These are phyloP conservation scores for Hibiscus syriacus DNA, from an alignment of 345 rosid species.

Conservation along the genomic window DNA sequence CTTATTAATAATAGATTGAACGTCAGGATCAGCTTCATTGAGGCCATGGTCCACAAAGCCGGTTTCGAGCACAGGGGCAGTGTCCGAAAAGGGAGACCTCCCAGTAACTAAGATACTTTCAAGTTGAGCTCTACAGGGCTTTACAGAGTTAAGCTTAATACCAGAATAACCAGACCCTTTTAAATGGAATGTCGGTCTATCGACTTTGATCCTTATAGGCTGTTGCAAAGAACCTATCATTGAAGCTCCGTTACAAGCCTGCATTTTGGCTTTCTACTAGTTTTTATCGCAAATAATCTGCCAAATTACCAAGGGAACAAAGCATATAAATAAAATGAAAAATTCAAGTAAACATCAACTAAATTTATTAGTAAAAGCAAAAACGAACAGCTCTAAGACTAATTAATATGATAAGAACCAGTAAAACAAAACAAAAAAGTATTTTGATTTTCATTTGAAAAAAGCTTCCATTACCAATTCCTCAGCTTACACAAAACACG, in stretches of 20 bases:
- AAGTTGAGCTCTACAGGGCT: slow-evolving; percentile 29
- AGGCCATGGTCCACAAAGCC: slow-evolving; percentile 50
- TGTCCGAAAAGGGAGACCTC: slow-evolving; percentile 45
- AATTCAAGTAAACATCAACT: background rate
- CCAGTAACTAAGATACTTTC: slow-evolving; percentile 47
- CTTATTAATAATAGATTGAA: slow-evolving; percentile 46
- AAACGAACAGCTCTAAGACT: background rate
- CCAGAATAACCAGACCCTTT: slow-evolving; percentile 9
- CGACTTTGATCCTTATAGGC: slow-evolving; percentile 34
- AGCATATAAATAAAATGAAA: background rate
- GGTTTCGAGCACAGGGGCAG: slow-evolving; percentile 42
- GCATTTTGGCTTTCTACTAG: slow-evolving; percentile 26
- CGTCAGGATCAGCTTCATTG: slow-evolving; percentile 75
- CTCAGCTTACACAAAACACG: background rate
- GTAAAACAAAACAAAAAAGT: background rate
- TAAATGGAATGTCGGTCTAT: slow-evolving; percentile 28
- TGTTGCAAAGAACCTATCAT: slow-evolving; percentile 57
- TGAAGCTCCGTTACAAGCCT: slow-evolving; percentile 46
- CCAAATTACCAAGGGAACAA: background rate
- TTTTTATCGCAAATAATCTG: slow-evolving; percentile 3
- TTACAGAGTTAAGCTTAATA: slow-evolving; percentile 29
- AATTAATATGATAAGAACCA: background rate
- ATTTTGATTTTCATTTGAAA: background rate
- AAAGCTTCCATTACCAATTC: background rate
- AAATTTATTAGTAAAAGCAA: background rate